phyloP scores from a whole-genome alignment of 2,329 filamentous ascomycete genomes.

The Exophiala phaeomuriformis region DNA sequence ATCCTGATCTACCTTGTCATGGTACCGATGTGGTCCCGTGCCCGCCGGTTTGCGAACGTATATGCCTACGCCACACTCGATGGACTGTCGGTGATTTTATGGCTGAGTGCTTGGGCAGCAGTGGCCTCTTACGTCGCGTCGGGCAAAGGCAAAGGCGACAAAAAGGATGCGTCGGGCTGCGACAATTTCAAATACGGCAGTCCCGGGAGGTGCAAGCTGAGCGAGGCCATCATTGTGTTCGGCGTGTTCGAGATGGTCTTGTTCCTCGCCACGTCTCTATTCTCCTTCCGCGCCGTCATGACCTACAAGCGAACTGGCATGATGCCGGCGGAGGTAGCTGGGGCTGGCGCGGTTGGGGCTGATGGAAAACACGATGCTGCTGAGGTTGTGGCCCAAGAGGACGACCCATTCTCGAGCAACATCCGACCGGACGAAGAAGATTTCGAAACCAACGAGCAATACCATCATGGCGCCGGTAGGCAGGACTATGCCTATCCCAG shows the following conservation, averaged over 20 bases:
- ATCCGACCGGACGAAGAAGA: slow-evolving; percentile 35
- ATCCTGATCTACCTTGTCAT: slow-evolving; percentile 54
- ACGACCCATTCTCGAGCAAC: slow-evolving; percentile 41
- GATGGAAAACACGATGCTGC: slow-evolving; percentile 34
- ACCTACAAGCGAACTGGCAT: slow-evolving; percentile 52
- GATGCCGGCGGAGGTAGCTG: slow-evolving; percentile 40
- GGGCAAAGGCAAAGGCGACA: slow-evolving; percentile 47
- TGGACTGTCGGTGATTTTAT: slow-evolving; percentile 48
- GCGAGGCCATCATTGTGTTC: slow-evolving; percentile 49
- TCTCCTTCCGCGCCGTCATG: slow-evolving; percentile 50
- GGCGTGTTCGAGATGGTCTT: slow-evolving; percentile 53
- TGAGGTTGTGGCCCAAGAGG: slow-evolving; percentile 41
- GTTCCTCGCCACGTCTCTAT: slow-evolving; percentile 46
- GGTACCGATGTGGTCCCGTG: slow-evolving; percentile 54
- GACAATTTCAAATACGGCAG: slow-evolving; percentile 50
- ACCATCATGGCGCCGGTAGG: slow-evolving; percentile 26
- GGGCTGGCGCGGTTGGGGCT: slow-evolving; percentile 26
- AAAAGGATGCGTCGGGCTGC: slow-evolving; percentile 43
- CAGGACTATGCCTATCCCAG: slow-evolving; percentile 40
- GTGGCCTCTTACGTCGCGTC: slow-evolving; percentile 50
- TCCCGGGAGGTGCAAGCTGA: slow-evolving; percentile 50
- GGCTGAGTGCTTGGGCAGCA: slow-evolving; percentile 53
- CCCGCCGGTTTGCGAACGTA: slow-evolving; percentile 51
- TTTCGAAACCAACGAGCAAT: slow-evolving; percentile 37
- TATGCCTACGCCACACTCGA: slow-evolving; percentile 54